Evolutionary conservation across 2,329 filamentous ascomycete genomes (phyloP), one percentile per base, ranked within the genome.

Genomic region (Aspergillus ochraceoroseus): DNA sequence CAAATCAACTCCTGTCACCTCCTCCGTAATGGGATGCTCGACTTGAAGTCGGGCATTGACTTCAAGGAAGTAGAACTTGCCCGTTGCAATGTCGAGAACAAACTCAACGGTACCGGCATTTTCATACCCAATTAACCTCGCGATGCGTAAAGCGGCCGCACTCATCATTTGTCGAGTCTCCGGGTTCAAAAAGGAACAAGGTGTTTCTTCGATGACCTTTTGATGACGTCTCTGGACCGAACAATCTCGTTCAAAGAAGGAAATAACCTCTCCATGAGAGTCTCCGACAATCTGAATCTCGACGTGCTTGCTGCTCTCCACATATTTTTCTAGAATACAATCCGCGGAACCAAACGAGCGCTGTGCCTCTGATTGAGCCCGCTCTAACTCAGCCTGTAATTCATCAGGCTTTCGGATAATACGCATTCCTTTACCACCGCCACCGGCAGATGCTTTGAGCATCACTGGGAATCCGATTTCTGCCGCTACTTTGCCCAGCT

Each of bases 191-290:
- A 66, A 62, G 0, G 54, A 36, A 4, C 61, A 64, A 0, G 70
- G 69, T 1, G 63, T 64, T 53, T 74, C 71, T 43, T 76, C 73
- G 0, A 76, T 58, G 3, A 76, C 64, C 44, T 76, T 76, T 42
- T 76, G 72, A 41, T 76, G 66, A 1, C 73, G 60, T 5, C 73
- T 54, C 36, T 76, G 72, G 1, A 76, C 49, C 4, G 71, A 74
- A 43, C 73, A 76, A 25, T 76, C 73, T 5, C 73, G 58, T 35
- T 76, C 72, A 3, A 44, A 41, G 4, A 45, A 44, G 0, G 27
- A 57, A 9, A 68, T 49, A 0, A 70, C 66, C 3, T 57, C 53
- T 0, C 71, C 72, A 5, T 19, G 11, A 8, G 27, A 25, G 13
- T 42, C 25, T 1, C 34, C 34, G 2, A 75, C 32, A 2, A 76